phyloP scores from a whole-genome alignment of 2,329 filamentous ascomycete genomes.

The Arthroderma sp. region DNA sequence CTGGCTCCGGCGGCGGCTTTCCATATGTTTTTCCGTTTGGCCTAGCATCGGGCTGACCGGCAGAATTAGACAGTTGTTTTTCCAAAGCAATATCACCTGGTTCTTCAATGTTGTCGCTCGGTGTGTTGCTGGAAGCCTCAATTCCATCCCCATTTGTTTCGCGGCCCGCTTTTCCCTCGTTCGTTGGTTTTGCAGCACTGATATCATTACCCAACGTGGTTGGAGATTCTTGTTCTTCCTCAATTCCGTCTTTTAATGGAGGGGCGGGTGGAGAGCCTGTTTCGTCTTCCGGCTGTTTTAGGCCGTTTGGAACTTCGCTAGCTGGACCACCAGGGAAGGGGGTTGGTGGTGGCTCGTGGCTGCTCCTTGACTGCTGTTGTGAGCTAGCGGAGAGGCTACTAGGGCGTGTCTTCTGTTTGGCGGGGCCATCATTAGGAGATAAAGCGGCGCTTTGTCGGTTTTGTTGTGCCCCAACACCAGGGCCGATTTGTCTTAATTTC shows the following conservation, averaged over 20 bases:
- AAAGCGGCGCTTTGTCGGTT: conserved; percentile 7
- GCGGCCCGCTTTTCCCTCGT: too few relatives aligned
- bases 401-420: background rate
- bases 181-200: too few relatives aligned
- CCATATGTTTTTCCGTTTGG: too few relatives aligned
- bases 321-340: conserved; percentile 13
- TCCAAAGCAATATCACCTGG: too few relatives aligned
- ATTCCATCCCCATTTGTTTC: too few relatives aligned
- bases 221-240: too few relatives aligned
- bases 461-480: conserved; percentile 14
- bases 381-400: conserved; percentile 1
- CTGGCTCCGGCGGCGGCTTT: too few relatives aligned
- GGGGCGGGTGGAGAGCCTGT: conserved; percentile 1
- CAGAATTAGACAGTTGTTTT: too few relatives aligned
- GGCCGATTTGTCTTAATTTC: conserved; percentile 41
- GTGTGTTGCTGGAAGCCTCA: too few relatives aligned
- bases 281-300: conserved; percentile 8
- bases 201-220: too few relatives aligned
- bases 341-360: conserved; percentile 12
- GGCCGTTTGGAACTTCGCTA: conserved; percentile 6
- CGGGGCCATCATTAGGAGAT: background rate
- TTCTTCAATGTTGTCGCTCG: too few relatives aligned
- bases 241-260: background rate
- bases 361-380: background rate
- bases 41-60: too few relatives aligned